Evolutionary conservation across 176 grass and related monocot species (phyloP).

Genomic region (Zizania latifolia): DNA sequence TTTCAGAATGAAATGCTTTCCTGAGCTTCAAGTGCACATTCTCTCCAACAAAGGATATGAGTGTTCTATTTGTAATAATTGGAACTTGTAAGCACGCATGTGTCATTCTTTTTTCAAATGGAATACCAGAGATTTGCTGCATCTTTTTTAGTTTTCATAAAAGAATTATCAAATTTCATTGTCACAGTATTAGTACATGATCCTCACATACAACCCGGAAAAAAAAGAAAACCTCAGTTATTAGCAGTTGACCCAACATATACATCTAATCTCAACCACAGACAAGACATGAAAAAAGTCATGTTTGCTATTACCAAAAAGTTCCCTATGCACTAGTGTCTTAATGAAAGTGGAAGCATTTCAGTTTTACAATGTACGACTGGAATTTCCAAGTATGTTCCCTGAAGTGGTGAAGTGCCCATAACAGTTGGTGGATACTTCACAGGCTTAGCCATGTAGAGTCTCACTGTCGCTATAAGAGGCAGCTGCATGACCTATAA

Average conservation of each 20-base stretch:
- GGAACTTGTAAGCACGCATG: not conserved
- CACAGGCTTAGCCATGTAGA: not conserved
- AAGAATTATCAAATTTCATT: not conserved
- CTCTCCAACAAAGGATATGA: not conserved
- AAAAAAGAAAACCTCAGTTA: not conserved
- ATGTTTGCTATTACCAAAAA: not conserved
- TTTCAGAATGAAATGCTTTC: not conserved
- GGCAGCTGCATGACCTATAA: not conserved
- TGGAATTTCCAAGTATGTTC: not conserved
- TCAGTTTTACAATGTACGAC: not conserved
- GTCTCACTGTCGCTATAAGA: not conserved
- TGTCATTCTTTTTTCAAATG: not conserved
- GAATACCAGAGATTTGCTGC: not conserved
- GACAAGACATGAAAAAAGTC: not conserved
- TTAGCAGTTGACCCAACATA: not conserved
- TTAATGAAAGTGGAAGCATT: not conserved
- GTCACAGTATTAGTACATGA: not conserved
- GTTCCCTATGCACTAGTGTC: slow-evolving; percentile 7
- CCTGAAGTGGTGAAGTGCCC: not conserved
- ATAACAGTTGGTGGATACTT: not conserved
- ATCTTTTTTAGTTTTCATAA: not conserved
- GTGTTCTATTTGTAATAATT: not conserved
- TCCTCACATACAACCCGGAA: not conserved
- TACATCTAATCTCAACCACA: not conserved
- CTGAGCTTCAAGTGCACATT: not conserved